Conservation (phyloP, 2,329 filamentous ascomycete species). For the Penicillium sp. region DNA sequence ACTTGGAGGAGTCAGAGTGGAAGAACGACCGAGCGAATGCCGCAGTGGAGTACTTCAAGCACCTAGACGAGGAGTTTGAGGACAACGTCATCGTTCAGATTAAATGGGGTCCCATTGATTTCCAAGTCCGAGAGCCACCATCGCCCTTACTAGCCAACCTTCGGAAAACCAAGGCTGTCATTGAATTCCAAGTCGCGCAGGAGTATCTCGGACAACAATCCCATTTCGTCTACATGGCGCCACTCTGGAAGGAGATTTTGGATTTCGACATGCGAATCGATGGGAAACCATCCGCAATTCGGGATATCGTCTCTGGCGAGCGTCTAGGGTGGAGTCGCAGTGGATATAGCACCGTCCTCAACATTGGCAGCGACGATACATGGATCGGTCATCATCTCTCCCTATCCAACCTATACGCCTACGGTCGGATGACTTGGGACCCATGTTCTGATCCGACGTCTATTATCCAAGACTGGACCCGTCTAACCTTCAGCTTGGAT, state of each 20-base stretch:
- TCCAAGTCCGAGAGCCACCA: conserved; percentile 67
- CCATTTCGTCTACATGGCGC: conserved; percentile 67
- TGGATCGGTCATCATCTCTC: conserved; percentile 70
- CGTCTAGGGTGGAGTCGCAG: conserved; percentile 58
- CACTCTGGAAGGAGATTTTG: conserved; percentile 67
- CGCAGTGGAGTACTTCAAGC: conserved; percentile 65
- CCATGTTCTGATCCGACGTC: conserved; percentile 50
- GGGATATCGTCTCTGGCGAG: conserved; percentile 61
- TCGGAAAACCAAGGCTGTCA: conserved; percentile 50
- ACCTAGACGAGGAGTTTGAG: conserved; percentile 64
- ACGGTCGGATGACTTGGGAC: conserved; percentile 66
- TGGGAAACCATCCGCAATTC: conserved; percentile 54
- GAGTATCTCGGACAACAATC: conserved; percentile 71
- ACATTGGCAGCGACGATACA: conserved; percentile 64
- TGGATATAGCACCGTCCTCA: conserved; percentile 66
- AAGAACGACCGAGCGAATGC: conserved; percentile 68
- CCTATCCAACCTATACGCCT: conserved; percentile 72
- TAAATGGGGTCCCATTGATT: conserved; percentile 73
- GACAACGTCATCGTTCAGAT: conserved; percentile 72
- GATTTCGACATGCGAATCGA: conserved; percentile 67
- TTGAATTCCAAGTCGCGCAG: conserved; percentile 67
- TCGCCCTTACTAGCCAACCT: conserved; percentile 63
- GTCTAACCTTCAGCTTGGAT: conserved; percentile 63
- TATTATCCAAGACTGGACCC: conserved; percentile 66
- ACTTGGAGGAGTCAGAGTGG: conserved; percentile 59